Evolutionary conservation across 495 filamentous ascomycete genomes (phyloP).

Genomic region (Talaromyces trachyspermus): DNA sequence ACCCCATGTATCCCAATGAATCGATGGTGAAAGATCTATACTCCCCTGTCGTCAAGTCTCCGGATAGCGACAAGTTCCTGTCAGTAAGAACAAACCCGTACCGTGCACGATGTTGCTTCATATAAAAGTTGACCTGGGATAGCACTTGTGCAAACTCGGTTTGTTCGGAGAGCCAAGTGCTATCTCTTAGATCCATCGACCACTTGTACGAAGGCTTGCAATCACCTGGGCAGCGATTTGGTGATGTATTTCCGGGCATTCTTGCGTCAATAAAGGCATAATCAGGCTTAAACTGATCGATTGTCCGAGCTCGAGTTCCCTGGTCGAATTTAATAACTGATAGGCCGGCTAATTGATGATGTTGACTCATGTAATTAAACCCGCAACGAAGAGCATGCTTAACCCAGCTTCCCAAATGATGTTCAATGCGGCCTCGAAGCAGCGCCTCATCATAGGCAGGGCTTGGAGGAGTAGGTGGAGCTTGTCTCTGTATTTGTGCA

Average conservation of each 20-base stretch:
- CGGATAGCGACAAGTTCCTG: slow-evolving; percentile 14
- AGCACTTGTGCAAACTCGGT: slow-evolving; percentile 6
- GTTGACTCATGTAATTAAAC: slow-evolving; percentile 1
- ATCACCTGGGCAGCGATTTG: slow-evolving; percentile 13
- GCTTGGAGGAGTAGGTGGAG: slow-evolving; percentile 10
- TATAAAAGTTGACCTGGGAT: slow-evolving; percentile 12
- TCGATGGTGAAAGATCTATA: slow-evolving; percentile 9
- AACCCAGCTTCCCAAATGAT: too few relatives aligned
- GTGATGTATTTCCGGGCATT: neutral
- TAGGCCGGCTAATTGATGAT: neutral
- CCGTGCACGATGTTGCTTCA: slow-evolving; percentile 10
- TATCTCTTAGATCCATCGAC: slow-evolving; percentile 7
- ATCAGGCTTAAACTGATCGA: slow-evolving; percentile 10
- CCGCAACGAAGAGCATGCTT: slow-evolving; percentile 9
- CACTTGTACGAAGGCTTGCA: slow-evolving; percentile 13
- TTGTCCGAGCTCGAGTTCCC: slow-evolving; percentile 3
- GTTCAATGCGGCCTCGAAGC: too few relatives aligned
- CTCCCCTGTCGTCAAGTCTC: slow-evolving; percentile 12
- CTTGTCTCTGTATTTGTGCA: slow-evolving; percentile 6
- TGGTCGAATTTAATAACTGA: slow-evolving; percentile 8
- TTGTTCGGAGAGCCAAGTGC: neutral
- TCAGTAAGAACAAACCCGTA: slow-evolving; percentile 18
- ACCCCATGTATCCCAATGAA: slow-evolving; percentile 9
- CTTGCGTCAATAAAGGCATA: slow-evolving; percentile 9
- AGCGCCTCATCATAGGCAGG: slow-evolving; percentile 9